Evolutionary conservation across 2,329 filamentous ascomycete genomes (phyloP).

Genomic region (Fusarium nygamai): DNA sequence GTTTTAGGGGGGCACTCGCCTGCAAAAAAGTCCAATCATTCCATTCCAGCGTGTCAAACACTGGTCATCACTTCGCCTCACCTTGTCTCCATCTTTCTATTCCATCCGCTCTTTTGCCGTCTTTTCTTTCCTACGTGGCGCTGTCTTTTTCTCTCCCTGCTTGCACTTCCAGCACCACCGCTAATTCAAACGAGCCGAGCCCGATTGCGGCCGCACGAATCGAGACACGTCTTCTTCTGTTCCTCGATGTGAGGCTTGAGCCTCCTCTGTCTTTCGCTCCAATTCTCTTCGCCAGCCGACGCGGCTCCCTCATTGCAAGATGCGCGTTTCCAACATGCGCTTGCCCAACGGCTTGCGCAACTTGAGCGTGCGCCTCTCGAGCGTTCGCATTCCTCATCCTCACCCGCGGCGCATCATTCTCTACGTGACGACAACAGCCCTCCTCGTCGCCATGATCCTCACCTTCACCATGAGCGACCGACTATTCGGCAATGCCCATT

Average conservation of each 20-base stretch:
- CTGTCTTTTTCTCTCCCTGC: not conserved
- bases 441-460: constrained; percentile 23
- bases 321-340: constrained; percentile 23
- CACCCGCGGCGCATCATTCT: constrained; percentile 32
- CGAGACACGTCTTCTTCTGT: constrained; percentile 1
- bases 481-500: not conserved
- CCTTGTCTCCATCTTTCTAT: not conserved
- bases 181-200: not conserved
- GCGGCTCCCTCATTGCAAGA: not conserved
- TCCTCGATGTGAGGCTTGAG: constrained; percentile 17
- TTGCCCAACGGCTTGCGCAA: constrained; percentile 21
- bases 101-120: constrained; percentile 10
- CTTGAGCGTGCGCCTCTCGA: constrained; percentile 4
- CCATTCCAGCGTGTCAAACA: not conserved
- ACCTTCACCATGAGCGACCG: constrained; percentile 5
- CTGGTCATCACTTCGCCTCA: not conserved
- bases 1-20: not conserved
- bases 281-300: not conserved
- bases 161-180: not conserved
- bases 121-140: not conserved
- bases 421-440: constrained; percentile 14
- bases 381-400: constrained; percentile 19
- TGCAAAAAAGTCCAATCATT: not conserved
- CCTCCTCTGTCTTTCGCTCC: not conserved
- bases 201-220: not conserved